These are phyloP conservation scores for Stipa capillata DNA, from an alignment of 176 grass and related monocot genomes.

Conservation along the genomic window DNA sequence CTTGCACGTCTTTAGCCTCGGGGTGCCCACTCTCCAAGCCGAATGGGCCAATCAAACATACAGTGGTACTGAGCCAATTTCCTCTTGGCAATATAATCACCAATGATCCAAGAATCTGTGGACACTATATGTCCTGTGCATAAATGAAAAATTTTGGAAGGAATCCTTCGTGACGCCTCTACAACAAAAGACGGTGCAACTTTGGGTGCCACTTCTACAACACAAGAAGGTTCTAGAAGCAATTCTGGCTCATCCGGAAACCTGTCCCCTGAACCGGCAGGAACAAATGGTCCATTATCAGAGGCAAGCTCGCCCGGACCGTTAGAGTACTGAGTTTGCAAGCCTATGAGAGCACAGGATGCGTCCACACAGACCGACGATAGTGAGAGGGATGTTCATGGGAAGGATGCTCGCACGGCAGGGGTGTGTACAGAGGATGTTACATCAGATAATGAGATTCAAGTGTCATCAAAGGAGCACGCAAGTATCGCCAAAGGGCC, in stretches of 20 bases:
- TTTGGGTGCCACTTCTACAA: too few species aligned
- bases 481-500: not conserved
- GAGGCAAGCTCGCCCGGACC: conserved; percentile 46
- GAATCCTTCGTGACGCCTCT: too few species aligned
- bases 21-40: too few species aligned
- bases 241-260: conserved; percentile 44
- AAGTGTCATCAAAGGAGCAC: conserved; percentile 6
- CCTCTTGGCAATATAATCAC: too few species aligned
- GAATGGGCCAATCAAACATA: too few species aligned
- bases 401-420: not conserved
- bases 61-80: too few species aligned
- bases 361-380: conserved; percentile 86
- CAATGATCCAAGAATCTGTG: too few species aligned
- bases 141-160: too few species aligned
- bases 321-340: conserved; percentile 58
- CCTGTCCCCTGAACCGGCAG: conserved; percentile 30
- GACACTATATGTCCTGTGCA: too few species aligned
- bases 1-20: too few species aligned
- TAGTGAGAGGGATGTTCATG: conserved; percentile 17
- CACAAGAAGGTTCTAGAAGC: too few species aligned
- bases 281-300: conserved; percentile 27
- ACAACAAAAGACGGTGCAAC: too few species aligned
- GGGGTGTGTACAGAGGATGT: conserved; percentile 33
- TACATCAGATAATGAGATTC: conserved; percentile 22
- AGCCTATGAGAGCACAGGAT: conserved; percentile 55